Base-by-base conservation (phyloP, 352 stramenopile species). In the Pythium aphanidermatum region DNA sequence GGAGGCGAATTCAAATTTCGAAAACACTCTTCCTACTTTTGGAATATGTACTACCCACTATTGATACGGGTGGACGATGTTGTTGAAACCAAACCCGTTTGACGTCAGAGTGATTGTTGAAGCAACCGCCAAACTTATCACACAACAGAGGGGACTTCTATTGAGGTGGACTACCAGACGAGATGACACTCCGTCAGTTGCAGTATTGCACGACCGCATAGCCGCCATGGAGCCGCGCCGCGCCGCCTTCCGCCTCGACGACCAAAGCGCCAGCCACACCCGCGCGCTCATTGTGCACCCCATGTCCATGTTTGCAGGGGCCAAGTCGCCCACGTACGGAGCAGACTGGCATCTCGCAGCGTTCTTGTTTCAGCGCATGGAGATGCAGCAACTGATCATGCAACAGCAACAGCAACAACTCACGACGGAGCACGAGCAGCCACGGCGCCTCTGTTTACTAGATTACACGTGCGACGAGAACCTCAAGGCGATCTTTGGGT, bases 401-500 rank as follows among this genome's bases (percentile, higher is more conserved):
- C 43, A 65, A 23, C 46, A 65, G 20, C 46, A 56, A 31, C n/a
- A 35, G 16, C 42, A 44, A 13, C 24, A 44, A 31, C 38, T 29
- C 16, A 7, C 25, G 10, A 12, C 51, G 20, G 17, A 40, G 27
- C 32, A 6, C n/a, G 28, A 46, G 19, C 31, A 38, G 2, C 6
- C 14, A 20, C 55, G 40, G 20, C 19, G 24, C 14, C 37, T 46
- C 13, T 36, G 37, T n/a, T 63, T 90, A 34, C 52, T 91, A 19
- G 74, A 91, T 59, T 81, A 65, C 49, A 76, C 76, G 9, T 91
- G 79, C 49, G 79, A 91, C 44, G 79, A 91, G 38, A 87, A 79
- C 40, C 26, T 91, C 19, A 55, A 65, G 45, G 32, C 46, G 8
- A 78, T 92, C 17, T 49, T 92, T 36, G 63, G 69, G 23, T 92